Base-by-base conservation (phyloP, 2,329 filamentous ascomycete species). In the Colletotrichum incanum region DNA sequence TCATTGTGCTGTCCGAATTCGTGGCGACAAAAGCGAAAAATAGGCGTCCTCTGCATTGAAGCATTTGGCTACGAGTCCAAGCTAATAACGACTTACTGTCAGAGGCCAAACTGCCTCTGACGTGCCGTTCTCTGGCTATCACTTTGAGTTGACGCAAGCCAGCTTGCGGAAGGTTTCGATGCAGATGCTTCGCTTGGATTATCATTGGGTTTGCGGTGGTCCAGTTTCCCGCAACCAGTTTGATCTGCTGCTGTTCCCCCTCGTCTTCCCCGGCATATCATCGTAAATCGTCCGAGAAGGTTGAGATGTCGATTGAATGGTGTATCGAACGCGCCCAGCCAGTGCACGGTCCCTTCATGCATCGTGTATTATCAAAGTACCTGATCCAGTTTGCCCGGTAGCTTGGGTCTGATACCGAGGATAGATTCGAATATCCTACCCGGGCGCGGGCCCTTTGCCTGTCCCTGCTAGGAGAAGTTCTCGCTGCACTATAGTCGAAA, bases 221-320 rank as follows among this genome's bases (percentile, higher is more conserved):
- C 71, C 39, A 45, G 56, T 31, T 47, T 71, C 43, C 61, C 39
- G 37, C 54, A 31, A 5, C 45, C 8, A 56, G 67, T 67, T 47
- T 66, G 71, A 71, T 73, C 71, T 71, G 43, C 71, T 62, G 62
- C 49, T 16, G 41, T n/a, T 50, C 37, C 54, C 45, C 54, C 34
- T 23, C 47, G 5, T 52, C 20, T 16, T 55, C n/a, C n/a, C 47
- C n/a, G 6, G 37, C 39, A 39, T 18, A 39, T 59, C 28, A 56
- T 55, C 39, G 43, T 39, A 70, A 71, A 70, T 60, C 61, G 34
- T 60, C 54, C 66, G 59, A 65, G 47, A 20, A 61, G 26, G 47
- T 41, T n/a, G 45, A 52, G 41, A 8, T 47, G 41, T 28, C 20
- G 41, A 20, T 9, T n/a, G 41, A 23, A 8, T 37, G 18, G 14